These are phyloP conservation scores for Aaosphaeria pasadenensis DNA, from an alignment of 2,329 filamentous ascomycete species.

Conservation along the genomic window DNA sequence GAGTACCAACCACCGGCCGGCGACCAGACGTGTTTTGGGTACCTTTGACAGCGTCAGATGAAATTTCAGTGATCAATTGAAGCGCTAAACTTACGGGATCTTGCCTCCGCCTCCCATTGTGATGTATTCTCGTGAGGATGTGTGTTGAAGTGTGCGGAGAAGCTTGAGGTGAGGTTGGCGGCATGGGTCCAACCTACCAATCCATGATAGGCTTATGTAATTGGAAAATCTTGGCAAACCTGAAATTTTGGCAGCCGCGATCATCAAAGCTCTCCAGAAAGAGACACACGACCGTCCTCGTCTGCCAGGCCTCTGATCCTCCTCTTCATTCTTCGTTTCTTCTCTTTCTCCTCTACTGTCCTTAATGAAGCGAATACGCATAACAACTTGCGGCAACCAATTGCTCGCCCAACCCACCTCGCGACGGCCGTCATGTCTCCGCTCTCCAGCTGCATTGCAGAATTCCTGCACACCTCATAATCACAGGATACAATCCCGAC, in stretches of 20 bases:
- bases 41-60: conserved; percentile 53
- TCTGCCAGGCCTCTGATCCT: conserved; percentile 3
- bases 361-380: conserved; percentile 60
- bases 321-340: conserved; percentile 3
- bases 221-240: conserved; percentile 13
- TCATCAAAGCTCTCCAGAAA: conserved; percentile 14
- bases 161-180: conserved; percentile 18
- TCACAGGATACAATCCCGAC: conserved; percentile 25
- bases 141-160: conserved; percentile 12
- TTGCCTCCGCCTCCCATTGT: conserved; percentile 62
- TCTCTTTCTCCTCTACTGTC: conserved; percentile 10
- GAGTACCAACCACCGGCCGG: conserved; percentile 97
- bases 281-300: conserved; percentile 21
- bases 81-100: conserved; percentile 54
- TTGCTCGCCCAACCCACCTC: conserved; percentile 48
- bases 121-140: conserved; percentile 58
- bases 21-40: conserved; percentile 99
- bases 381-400: conserved; percentile 60
- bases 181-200: too few relatives aligned
- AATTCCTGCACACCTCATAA: conserved; percentile 23
- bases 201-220: not conserved
- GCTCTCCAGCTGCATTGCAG: conserved; percentile 15
- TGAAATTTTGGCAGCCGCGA: conserved; percentile 35
- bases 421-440: conserved; percentile 43
- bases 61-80: conserved; percentile 11